phyloP scores from a whole-genome alignment of 331 rosid genomes.

The Stylosanthes scabra region DNA sequence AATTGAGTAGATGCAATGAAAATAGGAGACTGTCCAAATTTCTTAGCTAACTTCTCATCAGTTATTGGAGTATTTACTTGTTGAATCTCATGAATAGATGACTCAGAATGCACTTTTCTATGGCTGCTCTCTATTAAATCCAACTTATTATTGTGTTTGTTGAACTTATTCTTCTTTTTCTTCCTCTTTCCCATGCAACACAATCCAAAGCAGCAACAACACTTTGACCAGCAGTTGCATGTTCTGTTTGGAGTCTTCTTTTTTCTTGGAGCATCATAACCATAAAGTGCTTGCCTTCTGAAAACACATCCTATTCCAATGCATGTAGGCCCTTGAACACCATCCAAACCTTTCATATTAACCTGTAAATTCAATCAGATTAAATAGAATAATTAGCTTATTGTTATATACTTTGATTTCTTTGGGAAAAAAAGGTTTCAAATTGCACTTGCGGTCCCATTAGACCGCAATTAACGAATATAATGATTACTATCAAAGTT shows the following conservation, averaged over 20 bases:
- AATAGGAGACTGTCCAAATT: constrained; percentile 79
- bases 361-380: constrained; percentile 43
- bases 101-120: constrained; percentile 36
- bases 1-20: constrained; percentile 72
- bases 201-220: constrained; percentile 71
- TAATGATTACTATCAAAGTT: too few species aligned
- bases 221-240: constrained; percentile 82
- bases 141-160: constrained; percentile 11
- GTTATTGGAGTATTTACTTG: constrained; percentile 13
- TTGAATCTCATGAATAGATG: constrained; percentile 36
- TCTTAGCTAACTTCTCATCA: constrained; percentile 64
- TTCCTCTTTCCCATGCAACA: constrained; percentile 62
- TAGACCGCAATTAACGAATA: too few species aligned
- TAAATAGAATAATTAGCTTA: neutral
- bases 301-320: constrained; percentile 87
- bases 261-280: constrained; percentile 83
- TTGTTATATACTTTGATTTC: neutral
- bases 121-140: constrained; percentile 27
- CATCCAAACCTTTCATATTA: constrained; percentile 93
- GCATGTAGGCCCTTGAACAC: constrained; percentile 87
- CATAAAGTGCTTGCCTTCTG: constrained; percentile 86
- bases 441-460: too few species aligned
- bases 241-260: constrained; percentile 70
- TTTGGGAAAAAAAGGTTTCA: neutral
- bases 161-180: constrained; percentile 45